Evolutionary conservation across 768 basidiomycete genomes (phyloP).

Genomic region (Auricularia auricula-judae): DNA sequence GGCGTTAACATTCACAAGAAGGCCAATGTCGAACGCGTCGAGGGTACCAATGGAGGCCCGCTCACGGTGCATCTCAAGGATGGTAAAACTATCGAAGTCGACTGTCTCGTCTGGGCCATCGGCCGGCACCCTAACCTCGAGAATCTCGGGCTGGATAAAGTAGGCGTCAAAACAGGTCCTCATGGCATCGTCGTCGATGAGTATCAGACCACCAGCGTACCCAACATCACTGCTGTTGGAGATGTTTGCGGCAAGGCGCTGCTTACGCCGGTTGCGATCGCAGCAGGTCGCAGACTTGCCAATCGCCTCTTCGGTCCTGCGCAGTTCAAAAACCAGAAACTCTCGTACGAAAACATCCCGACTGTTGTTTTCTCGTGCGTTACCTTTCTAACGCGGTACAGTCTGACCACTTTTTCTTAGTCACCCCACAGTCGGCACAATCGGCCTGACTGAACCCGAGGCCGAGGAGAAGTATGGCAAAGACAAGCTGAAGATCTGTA

Average conservation of each 20-base stretch:
- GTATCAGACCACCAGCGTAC: slow-evolving; percentile 71
- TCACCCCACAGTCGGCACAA: slow-evolving; percentile 91
- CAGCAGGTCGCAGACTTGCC: slow-evolving; percentile 79
- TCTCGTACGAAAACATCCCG: slow-evolving; percentile 82
- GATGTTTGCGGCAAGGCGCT: slow-evolving; percentile 89
- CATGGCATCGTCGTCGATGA: slow-evolving; percentile 86
- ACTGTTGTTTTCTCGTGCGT: slow-evolving; percentile 95
- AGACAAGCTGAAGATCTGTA: slow-evolving; percentile 83
- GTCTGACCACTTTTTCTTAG: slow-evolving; percentile 26
- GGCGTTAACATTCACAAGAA: slow-evolving; percentile 82
- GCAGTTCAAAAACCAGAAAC: slow-evolving; percentile 77
- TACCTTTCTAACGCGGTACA: not conserved
- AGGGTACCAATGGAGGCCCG: slow-evolving; percentile 58
- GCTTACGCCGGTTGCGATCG: slow-evolving; percentile 95
- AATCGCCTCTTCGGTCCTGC: slow-evolving; percentile 87
- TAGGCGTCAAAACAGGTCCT: slow-evolving; percentile 62
- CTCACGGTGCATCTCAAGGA: slow-evolving; percentile 67
- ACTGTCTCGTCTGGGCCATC: slow-evolving; percentile 88
- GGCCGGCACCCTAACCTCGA: slow-evolving; percentile 78
- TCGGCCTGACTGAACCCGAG: slow-evolving; percentile 88
- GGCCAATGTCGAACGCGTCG: slow-evolving; percentile 63
- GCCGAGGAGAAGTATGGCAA: slow-evolving; percentile 78
- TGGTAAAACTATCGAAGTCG: slow-evolving; percentile 74
- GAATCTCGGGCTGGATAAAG: slow-evolving; percentile 62
- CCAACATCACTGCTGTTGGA: slow-evolving; percentile 71